A percentile compares a stretch with the other conserved stretches of the same genome.
Evolutionary conservation across 352 stramenopile genomes (phyloP).

Genomic region (Phytophthora boehmeriae): DNA sequence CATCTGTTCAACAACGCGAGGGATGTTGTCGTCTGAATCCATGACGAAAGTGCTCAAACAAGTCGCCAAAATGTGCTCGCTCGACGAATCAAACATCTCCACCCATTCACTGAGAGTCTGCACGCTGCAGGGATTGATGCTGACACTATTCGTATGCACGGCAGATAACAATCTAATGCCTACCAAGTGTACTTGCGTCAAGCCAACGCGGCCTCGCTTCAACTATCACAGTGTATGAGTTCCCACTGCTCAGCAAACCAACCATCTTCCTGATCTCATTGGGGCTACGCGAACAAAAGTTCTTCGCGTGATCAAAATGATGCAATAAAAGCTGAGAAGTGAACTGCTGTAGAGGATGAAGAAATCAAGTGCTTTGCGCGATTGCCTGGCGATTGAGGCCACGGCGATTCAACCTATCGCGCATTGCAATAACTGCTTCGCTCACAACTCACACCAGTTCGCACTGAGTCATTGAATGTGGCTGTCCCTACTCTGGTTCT

Average conservation of each 20-base stretch:
- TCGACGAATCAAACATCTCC: constrained; percentile 4
- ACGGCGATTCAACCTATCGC: too few relatives aligned
- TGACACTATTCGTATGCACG: constrained; percentile 8
- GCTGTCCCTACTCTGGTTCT: too few relatives aligned
- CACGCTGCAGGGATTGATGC: constrained; percentile 1
- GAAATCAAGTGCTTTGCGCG: too few relatives aligned
- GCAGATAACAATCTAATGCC: constrained; percentile 4
- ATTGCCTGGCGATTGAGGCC: too few relatives aligned
- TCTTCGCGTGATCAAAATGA: too few relatives aligned
- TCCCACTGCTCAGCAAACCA: neutral
- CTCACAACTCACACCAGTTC: too few relatives aligned
- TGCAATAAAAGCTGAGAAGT: too few relatives aligned
- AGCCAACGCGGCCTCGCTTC: neutral
- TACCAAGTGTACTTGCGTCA: constrained; percentile 8
- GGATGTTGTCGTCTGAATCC: constrained; percentile 2
- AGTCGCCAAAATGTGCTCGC: neutral
- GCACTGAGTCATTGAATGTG: too few relatives aligned
- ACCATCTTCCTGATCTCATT: too few relatives aligned
- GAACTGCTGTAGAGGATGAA: too few relatives aligned
- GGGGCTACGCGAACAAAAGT: too few relatives aligned
- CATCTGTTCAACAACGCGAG: constrained; percentile 1
- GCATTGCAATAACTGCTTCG: too few relatives aligned
- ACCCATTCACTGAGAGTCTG: constrained; percentile 10
- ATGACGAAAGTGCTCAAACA: constrained; percentile 14
- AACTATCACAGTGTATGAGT: neutral